These are phyloP conservation scores for Aspergillus persii DNA, from an alignment of 2,329 filamentous ascomycete genomes.

Conservation along the genomic window DNA sequence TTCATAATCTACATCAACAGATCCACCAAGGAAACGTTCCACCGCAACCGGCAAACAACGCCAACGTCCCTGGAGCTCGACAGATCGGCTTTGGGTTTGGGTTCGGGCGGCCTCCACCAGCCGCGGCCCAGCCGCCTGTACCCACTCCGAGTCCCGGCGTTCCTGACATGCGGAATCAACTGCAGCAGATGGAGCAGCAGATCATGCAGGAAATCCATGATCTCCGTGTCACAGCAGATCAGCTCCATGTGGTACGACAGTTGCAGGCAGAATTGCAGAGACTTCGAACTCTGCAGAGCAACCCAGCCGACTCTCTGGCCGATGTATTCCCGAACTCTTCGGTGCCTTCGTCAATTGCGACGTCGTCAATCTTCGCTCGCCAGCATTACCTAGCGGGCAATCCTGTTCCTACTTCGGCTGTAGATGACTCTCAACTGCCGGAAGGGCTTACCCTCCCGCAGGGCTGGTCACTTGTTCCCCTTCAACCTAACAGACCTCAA, in stretches of 20 bases:
- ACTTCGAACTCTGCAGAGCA: slow-evolving; percentile 54
- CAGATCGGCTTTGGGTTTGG: slow-evolving; percentile 44
- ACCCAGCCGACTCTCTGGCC: slow-evolving; percentile 11
- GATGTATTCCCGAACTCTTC: slow-evolving; percentile 13
- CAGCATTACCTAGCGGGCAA: slow-evolving; percentile 32
- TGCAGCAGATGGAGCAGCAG: slow-evolving; percentile 66
- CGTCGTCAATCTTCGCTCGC: slow-evolving; percentile 19
- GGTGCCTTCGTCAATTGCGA: slow-evolving; percentile 13
- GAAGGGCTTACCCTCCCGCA: slow-evolving; percentile 52
- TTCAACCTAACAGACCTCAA: slow-evolving; percentile 20
- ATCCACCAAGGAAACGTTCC: slow-evolving; percentile 52
- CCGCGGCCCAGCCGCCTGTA: slow-evolving; percentile 16
- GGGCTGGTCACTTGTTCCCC: slow-evolving; percentile 43
- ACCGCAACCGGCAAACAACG: slow-evolving; percentile 33
- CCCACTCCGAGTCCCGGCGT: slow-evolving; percentile 19
- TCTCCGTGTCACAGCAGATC: slow-evolving; percentile 63
- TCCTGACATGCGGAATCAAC: slow-evolving; percentile 54
- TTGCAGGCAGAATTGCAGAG: slow-evolving; percentile 67
- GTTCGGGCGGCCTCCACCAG: slow-evolving; percentile 34
- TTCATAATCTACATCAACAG: slow-evolving; percentile 66
- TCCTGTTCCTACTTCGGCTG: slow-evolving; percentile 31
- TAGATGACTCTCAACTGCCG: slow-evolving; percentile 49
- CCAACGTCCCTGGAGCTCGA: slow-evolving; percentile 31
- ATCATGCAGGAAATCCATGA: slow-evolving; percentile 65
- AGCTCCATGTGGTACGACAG: slow-evolving; percentile 65